phyloP scores from a whole-genome alignment of 2,329 filamentous ascomycete genomes.

The Xylariaceae sp. region DNA sequence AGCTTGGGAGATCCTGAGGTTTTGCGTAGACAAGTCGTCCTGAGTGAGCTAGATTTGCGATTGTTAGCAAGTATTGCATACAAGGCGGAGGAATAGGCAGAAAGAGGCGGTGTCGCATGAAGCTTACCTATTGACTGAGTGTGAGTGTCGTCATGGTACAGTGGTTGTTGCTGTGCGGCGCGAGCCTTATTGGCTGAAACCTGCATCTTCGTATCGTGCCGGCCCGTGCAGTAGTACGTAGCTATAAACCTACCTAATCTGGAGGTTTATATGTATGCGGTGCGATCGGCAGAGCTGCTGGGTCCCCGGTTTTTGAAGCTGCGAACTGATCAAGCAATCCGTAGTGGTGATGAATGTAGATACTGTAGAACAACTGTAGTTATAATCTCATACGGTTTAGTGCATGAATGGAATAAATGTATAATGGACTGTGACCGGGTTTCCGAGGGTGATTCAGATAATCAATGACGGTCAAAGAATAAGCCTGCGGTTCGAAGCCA shows the following conservation, averaged over 20 bases:
- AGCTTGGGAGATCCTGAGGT: conserved; percentile 76
- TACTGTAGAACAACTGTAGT: no score
- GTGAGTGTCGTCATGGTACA: conserved; percentile 38
- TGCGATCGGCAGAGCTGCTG: conserved; percentile 8
- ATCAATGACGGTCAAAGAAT: not conserved
- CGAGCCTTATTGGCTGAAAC: conserved; percentile 27
- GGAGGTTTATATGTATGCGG: conserved; percentile 1
- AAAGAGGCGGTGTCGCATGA: conserved; percentile 17
- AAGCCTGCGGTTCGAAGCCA: not conserved
- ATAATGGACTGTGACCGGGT: not conserved
- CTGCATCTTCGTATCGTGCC: conserved; percentile 21
- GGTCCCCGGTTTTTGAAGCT: not conserved
- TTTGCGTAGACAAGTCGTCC: conserved; percentile 47
- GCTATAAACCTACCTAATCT: no score
- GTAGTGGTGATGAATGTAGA: no score
- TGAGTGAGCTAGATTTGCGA: conserved; percentile 32
- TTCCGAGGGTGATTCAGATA: not conserved
- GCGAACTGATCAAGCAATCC: not conserved
- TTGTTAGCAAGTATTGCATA: conserved; percentile 5
- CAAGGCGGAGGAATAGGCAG: not conserved
- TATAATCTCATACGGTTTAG: not conserved
- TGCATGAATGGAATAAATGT: not conserved
- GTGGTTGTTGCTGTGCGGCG: conserved; percentile 25
- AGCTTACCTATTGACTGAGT: conserved; percentile 34
- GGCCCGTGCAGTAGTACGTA: conserved; percentile 10